These are phyloP conservation scores for Chaetomium globosum DNA, from an alignment of 2,329 filamentous ascomycete species.

Conservation along the genomic window DNA sequence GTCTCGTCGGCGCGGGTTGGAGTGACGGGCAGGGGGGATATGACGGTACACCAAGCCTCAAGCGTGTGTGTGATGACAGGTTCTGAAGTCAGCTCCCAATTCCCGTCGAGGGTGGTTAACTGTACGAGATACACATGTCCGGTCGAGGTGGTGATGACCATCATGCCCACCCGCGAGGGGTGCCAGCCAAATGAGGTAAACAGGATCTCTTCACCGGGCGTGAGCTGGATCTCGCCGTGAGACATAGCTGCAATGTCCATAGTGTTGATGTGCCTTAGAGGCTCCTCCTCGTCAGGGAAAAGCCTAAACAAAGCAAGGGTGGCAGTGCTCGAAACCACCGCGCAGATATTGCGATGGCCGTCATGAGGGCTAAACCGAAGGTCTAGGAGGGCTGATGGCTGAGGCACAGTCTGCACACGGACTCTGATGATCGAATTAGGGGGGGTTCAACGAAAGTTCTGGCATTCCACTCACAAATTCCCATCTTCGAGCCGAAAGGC, in stretches of 20 bases:
- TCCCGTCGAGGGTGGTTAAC: conserved; percentile 48
- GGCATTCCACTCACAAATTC: conserved; percentile 55
- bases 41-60: conserved; percentile 75
- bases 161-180: conserved; percentile 54
- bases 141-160: conserved; percentile 73
- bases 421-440: conserved; percentile 46
- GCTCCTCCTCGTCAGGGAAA: conserved; percentile 43
- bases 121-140: conserved; percentile 63
- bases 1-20: conserved; percentile 14
- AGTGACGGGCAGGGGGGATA: conserved; percentile 45
- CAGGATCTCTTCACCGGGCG: conserved; percentile 50
- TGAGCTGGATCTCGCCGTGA: conserved; percentile 41
- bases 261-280: conserved; percentile 48
- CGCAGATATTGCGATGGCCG: conserved; percentile 59
- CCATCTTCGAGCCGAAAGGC: conserved; percentile 61
- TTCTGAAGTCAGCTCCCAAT: conserved; percentile 41
- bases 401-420: conserved; percentile 60
- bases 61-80: conserved; percentile 56
- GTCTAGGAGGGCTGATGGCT: conserved; percentile 78
- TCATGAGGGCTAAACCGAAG: conserved; percentile 71
- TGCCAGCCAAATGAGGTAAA: conserved; percentile 77
- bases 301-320: conserved; percentile 66
- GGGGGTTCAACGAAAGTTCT: too few relatives aligned
- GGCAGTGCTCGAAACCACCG: conserved; percentile 76
- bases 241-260: conserved; percentile 55